Conservation (phyloP, 1,284 basidiomycete species). For the Vanrija sp. region DNA sequence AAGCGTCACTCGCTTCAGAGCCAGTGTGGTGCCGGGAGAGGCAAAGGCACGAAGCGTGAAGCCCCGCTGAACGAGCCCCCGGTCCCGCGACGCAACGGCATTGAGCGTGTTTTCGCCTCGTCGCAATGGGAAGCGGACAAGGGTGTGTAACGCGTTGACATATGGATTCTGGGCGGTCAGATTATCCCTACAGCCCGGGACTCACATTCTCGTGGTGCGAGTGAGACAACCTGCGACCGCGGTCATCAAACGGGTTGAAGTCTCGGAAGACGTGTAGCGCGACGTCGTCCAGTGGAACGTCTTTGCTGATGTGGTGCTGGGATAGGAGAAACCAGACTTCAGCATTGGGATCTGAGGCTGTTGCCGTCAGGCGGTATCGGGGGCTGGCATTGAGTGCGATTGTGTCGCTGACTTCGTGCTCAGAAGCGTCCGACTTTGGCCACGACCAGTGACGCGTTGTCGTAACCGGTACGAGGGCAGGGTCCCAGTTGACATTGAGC, state of each 20-base stretch:
- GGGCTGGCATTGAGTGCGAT: conserved; percentile 16
- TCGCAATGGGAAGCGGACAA: conserved; percentile 51
- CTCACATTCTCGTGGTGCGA: conserved; percentile 12
- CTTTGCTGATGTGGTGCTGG: conserved; percentile 64
- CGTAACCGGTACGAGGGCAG: conserved; percentile 56
- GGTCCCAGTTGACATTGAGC: conserved; percentile 85
- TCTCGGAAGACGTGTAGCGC: conserved; percentile 59
- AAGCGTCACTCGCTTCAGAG: conserved; percentile 27
- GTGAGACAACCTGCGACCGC: not conserved
- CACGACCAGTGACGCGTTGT: conserved; percentile 68
- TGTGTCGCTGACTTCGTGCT: not conserved
- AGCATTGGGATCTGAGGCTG: conserved; percentile 6
- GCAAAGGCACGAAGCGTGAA: conserved; percentile 43
- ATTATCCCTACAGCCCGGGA: not conserved
- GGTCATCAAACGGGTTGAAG: conserved; percentile 6
- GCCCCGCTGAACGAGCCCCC: conserved; percentile 33
- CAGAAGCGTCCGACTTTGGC: conserved; percentile 37
- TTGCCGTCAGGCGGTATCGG: conserved; percentile 24
- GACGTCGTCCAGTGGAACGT: conserved; percentile 62
- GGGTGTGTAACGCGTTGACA: conserved; percentile 69
- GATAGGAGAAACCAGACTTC: conserved; percentile 76
- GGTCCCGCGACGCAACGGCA: conserved; percentile 34
- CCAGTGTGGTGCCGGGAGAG: conserved; percentile 14
- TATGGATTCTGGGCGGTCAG: conserved; percentile 50
- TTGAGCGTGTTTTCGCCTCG: conserved; percentile 20